Percentiles rank a stretch among this genome's conserved stretches.
Evolutionary conservation across 345 rosid species (phyloP).

Genomic region (Mallotus nudiflorus): DNA sequence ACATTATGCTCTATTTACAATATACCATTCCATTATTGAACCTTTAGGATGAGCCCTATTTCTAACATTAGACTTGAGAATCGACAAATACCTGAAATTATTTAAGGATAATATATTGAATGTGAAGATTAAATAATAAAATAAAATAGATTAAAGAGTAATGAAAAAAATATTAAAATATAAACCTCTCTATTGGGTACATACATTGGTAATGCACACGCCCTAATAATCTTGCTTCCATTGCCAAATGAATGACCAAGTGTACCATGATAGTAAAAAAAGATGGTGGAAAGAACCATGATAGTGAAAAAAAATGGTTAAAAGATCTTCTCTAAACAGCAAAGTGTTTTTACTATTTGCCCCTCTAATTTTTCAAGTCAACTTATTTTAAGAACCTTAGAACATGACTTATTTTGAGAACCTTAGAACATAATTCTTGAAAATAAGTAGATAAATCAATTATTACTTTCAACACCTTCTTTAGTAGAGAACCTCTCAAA

Average conservation of each 20-base stretch:
- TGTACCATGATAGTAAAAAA: constrained; percentile 13
- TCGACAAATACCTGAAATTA: neutral
- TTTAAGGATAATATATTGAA: neutral
- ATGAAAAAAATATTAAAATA: neutral
- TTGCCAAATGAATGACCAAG: constrained; percentile 6
- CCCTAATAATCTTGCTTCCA: neutral
- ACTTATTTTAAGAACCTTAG: too few relatives aligned
- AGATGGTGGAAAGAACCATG: neutral
- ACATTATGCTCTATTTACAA: neutral
- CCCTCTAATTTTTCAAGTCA: neutral
- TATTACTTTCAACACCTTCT: neutral
- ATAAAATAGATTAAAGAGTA: neutral
- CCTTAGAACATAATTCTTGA: constrained; percentile 5
- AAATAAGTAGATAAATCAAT: too few relatives aligned
- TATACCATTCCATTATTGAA: neutral
- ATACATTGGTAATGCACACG: constrained; percentile 5
- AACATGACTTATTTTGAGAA: neutral
- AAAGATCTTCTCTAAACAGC: neutral
- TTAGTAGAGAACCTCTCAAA: neutral
- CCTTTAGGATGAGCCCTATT: neutral
- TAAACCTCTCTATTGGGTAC: neutral
- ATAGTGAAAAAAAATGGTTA: too few relatives aligned
- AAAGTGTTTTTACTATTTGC: neutral
- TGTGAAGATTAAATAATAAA: neutral
- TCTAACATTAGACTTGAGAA: neutral